Evolutionary conservation across 2,329 filamentous ascomycete species (phyloP), one percentile per base, ranked within the genome.

Genomic region (Periconia sp.): DNA sequence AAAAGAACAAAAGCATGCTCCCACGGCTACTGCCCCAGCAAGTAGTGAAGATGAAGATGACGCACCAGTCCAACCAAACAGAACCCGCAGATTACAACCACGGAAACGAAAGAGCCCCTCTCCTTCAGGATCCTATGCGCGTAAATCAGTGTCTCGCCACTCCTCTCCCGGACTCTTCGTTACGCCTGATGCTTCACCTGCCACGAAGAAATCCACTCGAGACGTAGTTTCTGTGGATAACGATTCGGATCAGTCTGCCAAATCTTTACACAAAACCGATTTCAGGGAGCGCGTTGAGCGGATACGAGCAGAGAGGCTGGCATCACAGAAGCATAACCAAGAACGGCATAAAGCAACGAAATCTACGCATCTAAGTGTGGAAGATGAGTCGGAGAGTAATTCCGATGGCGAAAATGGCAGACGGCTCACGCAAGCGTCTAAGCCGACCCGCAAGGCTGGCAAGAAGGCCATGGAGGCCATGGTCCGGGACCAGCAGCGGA

Each of bases 401-500:
- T 78, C 80, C 2, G 84, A 87, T 45, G 84, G 83, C 23, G 83
- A 69, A 36, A 61, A 54, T 18, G 68, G 66, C 17, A 61, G 65
- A 37, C 63, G 63, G 31, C 60, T 94, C 31, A 88, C 87, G 0
- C 88, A 92, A 61, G 75, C 81, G 26, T 77, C 80, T 18, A 83
- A 86, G 4, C 86, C 90, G 4, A 80, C 82, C 8, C 83, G 94
- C 10, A 95, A 94, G 66, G 92, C 94, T 0, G 92, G 92, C 74
- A 97, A 92, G 74, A 96, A 91, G 72, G 94, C 94, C 0, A 68
- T 96, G 29, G 89, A 96, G 65, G 92, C 97, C 56, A 96, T 99
- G 87, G 87, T 88, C 58, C 83, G 90, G 7, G 94, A 99, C 71
- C 96, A 92, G 1, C 94, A 99, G 73, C 84, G 94, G 21, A 83